Percentiles rank a stretch among this genome's conserved stretches.
Evolutionary conservation across 2,329 filamentous ascomycete genomes (phyloP).

Genomic region (Colletotrichum tropicicola): DNA sequence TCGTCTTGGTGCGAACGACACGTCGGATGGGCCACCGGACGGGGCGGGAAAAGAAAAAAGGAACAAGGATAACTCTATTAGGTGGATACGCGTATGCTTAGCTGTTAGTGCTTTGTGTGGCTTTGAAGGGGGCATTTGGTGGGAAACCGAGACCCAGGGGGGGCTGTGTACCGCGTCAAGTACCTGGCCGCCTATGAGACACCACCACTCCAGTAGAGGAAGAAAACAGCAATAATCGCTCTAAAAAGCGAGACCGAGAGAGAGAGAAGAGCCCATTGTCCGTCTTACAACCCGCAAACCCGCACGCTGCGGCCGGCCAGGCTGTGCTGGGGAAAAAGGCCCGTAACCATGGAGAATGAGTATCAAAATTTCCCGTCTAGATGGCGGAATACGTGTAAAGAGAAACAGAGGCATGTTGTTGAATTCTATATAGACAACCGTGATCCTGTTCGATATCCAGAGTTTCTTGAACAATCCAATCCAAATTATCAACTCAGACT

Average conservation of each 20-base stretch:
- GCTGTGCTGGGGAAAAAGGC: neutral
- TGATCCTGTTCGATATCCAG: neutral
- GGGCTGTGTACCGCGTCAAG: neutral
- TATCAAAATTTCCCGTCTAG: neutral
- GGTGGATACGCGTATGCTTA: slow-evolving; percentile 12
- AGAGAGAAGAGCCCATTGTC: neutral
- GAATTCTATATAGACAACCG: slow-evolving; percentile 6
- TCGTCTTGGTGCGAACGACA: slow-evolving; percentile 2
- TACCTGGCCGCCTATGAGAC: neutral
- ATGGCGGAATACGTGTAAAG: neutral
- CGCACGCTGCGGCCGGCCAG: neutral
- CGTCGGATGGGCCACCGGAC: neutral
- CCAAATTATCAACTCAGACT: neutral
- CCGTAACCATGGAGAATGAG: neutral
- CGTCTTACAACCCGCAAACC: neutral
- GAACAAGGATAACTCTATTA: slow-evolving; percentile 14
- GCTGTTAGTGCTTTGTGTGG: neutral
- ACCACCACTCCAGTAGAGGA: neutral
- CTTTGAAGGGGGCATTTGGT: neutral
- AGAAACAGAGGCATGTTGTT: neutral
- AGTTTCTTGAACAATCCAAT: neutral
- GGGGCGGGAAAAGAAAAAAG: neutral
- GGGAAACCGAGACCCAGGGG: slow-evolving; percentile 26
- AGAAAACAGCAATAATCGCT: neutral
- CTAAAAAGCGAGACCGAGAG: slow-evolving; percentile 19